Conservation (phyloP, 345 rosid genomes). For the Heritiera littoralis region DNA sequence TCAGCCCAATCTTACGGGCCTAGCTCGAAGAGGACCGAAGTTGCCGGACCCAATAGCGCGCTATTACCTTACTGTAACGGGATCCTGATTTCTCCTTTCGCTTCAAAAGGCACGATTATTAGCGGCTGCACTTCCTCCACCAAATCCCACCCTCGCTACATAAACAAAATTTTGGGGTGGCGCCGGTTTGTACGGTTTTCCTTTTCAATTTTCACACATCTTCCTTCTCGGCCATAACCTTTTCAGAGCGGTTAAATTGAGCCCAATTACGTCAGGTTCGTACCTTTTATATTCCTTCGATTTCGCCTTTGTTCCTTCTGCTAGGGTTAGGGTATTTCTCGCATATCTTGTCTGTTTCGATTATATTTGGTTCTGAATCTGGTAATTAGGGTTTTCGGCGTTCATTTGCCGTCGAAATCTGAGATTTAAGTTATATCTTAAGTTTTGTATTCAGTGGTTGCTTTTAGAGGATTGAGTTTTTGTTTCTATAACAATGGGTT, state of each 20-base stretch:
- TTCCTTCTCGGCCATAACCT: neutral
- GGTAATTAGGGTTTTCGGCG: neutral
- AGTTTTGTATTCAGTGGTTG: neutral
- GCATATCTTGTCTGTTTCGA: neutral
- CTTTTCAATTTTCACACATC: neutral
- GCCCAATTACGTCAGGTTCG: neutral
- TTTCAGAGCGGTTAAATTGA: neutral
- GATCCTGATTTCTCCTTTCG: neutral
- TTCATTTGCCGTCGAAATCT: neutral
- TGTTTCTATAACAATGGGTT: neutral
- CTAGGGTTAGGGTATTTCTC: slow-evolving; percentile 12
- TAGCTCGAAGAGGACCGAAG: too few relatives aligned
- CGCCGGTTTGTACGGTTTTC: neutral
- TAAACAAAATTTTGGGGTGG: neutral
- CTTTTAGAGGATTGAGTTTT: neutral
- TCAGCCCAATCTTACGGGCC: too few relatives aligned
- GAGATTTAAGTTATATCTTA: neutral
- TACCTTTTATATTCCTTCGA: neutral
- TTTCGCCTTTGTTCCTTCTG: neutral
- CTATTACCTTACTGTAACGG: too few relatives aligned
- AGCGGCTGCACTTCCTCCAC: neutral
- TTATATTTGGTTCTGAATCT: neutral
- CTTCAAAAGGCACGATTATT: neutral
- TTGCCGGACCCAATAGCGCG: too few relatives aligned
- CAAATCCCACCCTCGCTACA: neutral